These are phyloP conservation scores for Beauveria brongniartii DNA, from an alignment of 2,329 filamentous ascomycete genomes.

Conservation along the genomic window DNA sequence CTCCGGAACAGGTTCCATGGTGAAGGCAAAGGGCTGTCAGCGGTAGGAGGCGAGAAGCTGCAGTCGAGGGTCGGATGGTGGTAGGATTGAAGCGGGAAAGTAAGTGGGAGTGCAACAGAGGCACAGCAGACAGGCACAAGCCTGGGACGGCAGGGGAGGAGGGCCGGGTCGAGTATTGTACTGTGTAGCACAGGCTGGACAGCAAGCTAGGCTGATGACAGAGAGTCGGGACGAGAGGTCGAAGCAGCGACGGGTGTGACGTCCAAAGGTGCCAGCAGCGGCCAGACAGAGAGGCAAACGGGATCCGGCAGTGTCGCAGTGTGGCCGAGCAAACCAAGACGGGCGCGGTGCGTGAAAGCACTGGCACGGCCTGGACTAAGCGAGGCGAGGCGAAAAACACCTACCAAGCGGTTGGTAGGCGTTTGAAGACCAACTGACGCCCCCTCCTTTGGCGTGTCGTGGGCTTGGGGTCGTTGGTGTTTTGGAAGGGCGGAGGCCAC, in stretches of 20 bases:
- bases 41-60: background rate
- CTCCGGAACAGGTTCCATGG: slow-evolving; percentile 61
- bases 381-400: background rate
- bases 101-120: background rate
- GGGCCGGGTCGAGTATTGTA: slow-evolving; percentile 6
- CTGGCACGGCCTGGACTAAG: background rate
- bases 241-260: background rate
- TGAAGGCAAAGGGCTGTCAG: background rate
- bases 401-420: slow-evolving; percentile 5
- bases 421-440: background rate
- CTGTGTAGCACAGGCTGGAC: slow-evolving; percentile 8
- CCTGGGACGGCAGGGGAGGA: background rate
- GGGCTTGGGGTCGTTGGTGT: background rate
- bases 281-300: background rate
- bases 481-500: slow-evolving; percentile 1
- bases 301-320: background rate
- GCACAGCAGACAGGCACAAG: background rate
- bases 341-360: background rate
- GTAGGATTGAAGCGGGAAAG: background rate
- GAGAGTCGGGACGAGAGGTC: background rate
- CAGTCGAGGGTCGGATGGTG: background rate
- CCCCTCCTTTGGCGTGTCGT: slow-evolving; percentile 4
- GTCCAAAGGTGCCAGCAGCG: background rate
- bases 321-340: background rate
- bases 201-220: background rate